phyloP scores from a whole-genome alignment of 73 alveolate genomes.

The Uronychia binucleata region DNA sequence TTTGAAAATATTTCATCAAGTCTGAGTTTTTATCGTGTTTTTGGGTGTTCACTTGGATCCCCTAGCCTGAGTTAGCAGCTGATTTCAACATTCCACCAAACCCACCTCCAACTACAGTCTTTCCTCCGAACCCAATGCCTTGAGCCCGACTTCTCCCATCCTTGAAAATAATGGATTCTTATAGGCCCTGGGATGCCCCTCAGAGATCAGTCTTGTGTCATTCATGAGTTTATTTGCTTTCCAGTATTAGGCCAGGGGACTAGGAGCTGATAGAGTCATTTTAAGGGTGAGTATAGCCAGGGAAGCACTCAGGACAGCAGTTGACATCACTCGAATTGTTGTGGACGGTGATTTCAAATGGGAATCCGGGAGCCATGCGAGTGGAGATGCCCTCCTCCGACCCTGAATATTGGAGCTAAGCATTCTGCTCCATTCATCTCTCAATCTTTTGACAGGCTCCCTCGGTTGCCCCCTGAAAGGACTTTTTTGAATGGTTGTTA shows the following conservation, averaged over 20 bases:
- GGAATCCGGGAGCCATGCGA: not conserved
- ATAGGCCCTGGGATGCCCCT: too few relatives aligned
- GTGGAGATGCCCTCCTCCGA: not conserved
- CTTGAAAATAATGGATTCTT: too few relatives aligned
- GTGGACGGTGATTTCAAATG: not conserved
- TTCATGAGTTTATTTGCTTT: not conserved
- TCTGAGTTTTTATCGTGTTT: not conserved
- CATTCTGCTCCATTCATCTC: too few relatives aligned
- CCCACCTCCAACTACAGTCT: not conserved
- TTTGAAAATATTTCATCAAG: not conserved
- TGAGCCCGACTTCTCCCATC: too few relatives aligned
- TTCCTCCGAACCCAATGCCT: not conserved
- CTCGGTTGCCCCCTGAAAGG: too few relatives aligned
- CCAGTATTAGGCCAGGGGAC: not conserved
- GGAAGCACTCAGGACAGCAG: not conserved
- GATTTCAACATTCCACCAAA: not conserved
- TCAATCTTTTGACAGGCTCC: too few relatives aligned
- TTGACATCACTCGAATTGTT: not conserved
- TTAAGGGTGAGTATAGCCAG: too few relatives aligned
- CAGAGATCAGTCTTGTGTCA: too few relatives aligned
- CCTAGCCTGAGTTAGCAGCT: not conserved
- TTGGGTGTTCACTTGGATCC: not conserved
- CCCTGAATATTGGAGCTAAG: not conserved
- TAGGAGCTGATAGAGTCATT: not conserved
- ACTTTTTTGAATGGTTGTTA: too few relatives aligned